Conservation (phyloP, 768 basidiomycete species). For the Termitomyces sp. region DNA sequence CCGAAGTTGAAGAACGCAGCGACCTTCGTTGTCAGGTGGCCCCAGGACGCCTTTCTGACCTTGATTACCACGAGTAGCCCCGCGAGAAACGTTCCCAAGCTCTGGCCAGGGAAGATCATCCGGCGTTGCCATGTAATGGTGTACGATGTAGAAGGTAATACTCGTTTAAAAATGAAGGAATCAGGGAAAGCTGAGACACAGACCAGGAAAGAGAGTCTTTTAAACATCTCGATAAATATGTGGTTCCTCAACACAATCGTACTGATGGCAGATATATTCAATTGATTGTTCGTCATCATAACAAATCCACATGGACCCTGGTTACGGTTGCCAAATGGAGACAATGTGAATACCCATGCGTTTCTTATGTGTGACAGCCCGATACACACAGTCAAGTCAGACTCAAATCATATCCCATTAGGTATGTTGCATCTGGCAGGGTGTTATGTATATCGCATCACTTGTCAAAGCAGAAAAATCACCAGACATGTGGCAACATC, state of each 20-base stretch:
- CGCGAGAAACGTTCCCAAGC: slow-evolving; percentile 78
- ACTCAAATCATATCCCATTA: slow-evolving; percentile 4
- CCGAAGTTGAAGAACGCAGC: slow-evolving; percentile 70
- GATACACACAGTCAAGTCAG: neutral
- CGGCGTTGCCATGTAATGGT: slow-evolving; percentile 41
- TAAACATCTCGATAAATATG: slow-evolving; percentile 11
- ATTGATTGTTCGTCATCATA: slow-evolving; percentile 17
- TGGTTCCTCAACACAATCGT: slow-evolving; percentile 3
- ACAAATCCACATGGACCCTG: slow-evolving; percentile 21
- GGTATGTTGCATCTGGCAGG: neutral
- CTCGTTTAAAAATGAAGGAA: slow-evolving; percentile 17
- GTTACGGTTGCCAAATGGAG: slow-evolving; percentile 17
- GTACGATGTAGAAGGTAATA: slow-evolving; percentile 13
- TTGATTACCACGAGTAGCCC: slow-evolving; percentile 81
- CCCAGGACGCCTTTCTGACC: slow-evolving; percentile 79
- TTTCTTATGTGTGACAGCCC: slow-evolving; percentile 8
- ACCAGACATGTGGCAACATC: slow-evolving; percentile 9
- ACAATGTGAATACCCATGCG: slow-evolving; percentile 8
- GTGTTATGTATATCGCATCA: slow-evolving; percentile 2
- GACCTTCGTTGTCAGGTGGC: slow-evolving; percentile 68
- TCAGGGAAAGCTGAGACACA: slow-evolving; percentile 13
- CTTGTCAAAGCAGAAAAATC: neutral
- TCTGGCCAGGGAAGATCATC: slow-evolving; percentile 88
- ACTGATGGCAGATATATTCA: slow-evolving; percentile 12
- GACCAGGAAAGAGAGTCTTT: slow-evolving; percentile 5